Base-by-base conservation (phyloP, 768 basidiomycete genomes). In the Agrocybe chaxingu region DNA sequence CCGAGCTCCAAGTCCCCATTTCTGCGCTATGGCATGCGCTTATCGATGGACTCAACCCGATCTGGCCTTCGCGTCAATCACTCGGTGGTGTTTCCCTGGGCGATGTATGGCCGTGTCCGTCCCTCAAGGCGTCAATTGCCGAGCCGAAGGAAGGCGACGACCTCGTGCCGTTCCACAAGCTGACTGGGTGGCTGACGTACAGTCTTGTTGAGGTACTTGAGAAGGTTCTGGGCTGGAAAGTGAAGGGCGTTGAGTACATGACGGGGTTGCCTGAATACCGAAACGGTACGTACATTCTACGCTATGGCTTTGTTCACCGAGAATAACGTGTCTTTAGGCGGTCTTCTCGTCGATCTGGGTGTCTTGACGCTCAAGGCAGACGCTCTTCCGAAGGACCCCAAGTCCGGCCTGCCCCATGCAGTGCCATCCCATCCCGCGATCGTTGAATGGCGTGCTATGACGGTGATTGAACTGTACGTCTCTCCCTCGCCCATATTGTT, bases 381-480 rank as follows among this genome's bases (percentile, higher is more conserved):
- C 16, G 72, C 70, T 0, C 69, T 94, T 9, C 73, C 80, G 0
- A 67, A 76, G n/a, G 77, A 82, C 54, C 50, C 70, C 0, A 66
- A 63, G 13, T 69, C 80, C 6, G 73, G 73, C 16, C 74, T 92
- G 45, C 85, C 91, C 3, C 79, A 76, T 36, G 75, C 89, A 18
- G 68, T 76, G 10, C 79, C 92, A 1, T 86, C 87, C 0, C 93
- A 94, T 62, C 90, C 92, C 0, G 92, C 92, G 5, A 85, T 98
- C 50, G 84, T 98, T 34, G 96, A 99, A 70, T 96, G 95, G 94
- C 76, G 96, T 48, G 94, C 95, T 0, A 80, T 99, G 79, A 98
- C 96, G 0, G 91, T 99, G 34, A 88, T 97, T 48, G 82, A 87
- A 63, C 75, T 99, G 91, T 94, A 58, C 58, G 87, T 75, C 7